phyloP scores from a whole-genome alignment of 2,329 filamentous ascomycete species.

The Aciculosporium take region DNA sequence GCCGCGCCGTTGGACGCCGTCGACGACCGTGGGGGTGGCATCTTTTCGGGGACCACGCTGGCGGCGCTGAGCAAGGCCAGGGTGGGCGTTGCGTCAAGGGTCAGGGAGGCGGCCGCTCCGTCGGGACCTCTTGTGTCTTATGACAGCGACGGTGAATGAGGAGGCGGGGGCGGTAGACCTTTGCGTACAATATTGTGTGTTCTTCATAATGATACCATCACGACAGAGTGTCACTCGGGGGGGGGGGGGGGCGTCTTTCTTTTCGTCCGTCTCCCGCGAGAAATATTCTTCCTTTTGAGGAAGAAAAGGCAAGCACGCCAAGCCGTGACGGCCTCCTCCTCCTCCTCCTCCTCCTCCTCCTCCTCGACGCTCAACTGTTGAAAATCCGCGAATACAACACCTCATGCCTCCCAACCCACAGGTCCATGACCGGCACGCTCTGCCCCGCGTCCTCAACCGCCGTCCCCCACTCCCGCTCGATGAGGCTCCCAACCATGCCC shows the following conservation, averaged over 20 bases:
- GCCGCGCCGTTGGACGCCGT: constrained; percentile 21
- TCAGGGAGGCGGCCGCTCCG: constrained; percentile 35
- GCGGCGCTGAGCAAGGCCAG: constrained; percentile 55
- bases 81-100: constrained; percentile 39
- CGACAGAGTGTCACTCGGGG: constrained; percentile 3
- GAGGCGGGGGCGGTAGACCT: constrained; percentile 12
- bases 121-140: constrained; percentile 73
- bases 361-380: constrained; percentile 69
- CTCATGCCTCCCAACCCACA: constrained; percentile 76
- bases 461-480: constrained; percentile 46
- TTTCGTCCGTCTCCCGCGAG: too few species aligned
- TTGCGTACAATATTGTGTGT: neutral
- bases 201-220: constrained; percentile 17
- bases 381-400: constrained; percentile 75
- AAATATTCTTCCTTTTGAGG: too few species aligned
- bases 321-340: too few species aligned
- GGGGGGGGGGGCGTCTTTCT: too few species aligned
- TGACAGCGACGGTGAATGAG: constrained; percentile 71
- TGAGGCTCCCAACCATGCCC: constrained; percentile 38
- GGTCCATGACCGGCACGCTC: constrained; percentile 61
- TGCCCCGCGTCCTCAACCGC: constrained; percentile 55
- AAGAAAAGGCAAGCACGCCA: neutral
- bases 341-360: too few species aligned
- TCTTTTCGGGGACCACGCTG: constrained; percentile 71
- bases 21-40: constrained; percentile 37